Base-by-base conservation (phyloP, 495 filamentous ascomycete species). In the Lasiosphaeria ovina region DNA sequence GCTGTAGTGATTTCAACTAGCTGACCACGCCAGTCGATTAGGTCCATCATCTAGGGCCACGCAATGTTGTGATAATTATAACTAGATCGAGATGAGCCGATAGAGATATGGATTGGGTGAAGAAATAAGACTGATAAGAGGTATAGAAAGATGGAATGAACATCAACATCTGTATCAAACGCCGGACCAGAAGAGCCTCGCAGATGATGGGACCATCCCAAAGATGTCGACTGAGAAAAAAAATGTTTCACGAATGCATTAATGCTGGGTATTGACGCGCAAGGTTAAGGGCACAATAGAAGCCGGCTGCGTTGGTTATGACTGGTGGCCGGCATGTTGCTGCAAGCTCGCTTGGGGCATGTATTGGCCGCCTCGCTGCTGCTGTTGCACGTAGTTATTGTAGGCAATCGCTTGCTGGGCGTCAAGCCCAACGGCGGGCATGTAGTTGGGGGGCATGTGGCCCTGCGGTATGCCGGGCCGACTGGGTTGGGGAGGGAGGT, bases 391-490 rank as follows among this genome's bases (percentile, higher is more conserved):
- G 65, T 87, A 87, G 60, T 77, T 82, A 65, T 81, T 76, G 66
- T 88, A 88, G 32, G 85, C 85, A 60, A 86, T 73, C 1, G 81
- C 81, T 61, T 84, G 81, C 64, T 80, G 77, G 54, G 82, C 78
- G 53, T 84, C 77, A 66, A 80, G 79, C 55, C 80, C 76, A 54
- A 86, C 85, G 60, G 77, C 77, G 40, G 79, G 68, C 70, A 81
- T 74, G 69, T 82, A 76, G 67, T 67, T 70, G 60, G 80, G 66
- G 40, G 76, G 70, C 78, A 86, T 76, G 60, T 83, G 75, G 48
- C 79, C 70, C 67, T 81, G 73, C 36, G 79, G 73, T 73, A 85
- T 80, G 59, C 77, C 72, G 16, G 80, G 67, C 33, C 82, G 77
- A 61, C 72, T 73, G 31, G 69, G 70, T 64, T 86, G 85, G 11